Evolutionary conservation across 306 rosid species (phyloP).

Genomic region (Acacia acuminata): DNA sequence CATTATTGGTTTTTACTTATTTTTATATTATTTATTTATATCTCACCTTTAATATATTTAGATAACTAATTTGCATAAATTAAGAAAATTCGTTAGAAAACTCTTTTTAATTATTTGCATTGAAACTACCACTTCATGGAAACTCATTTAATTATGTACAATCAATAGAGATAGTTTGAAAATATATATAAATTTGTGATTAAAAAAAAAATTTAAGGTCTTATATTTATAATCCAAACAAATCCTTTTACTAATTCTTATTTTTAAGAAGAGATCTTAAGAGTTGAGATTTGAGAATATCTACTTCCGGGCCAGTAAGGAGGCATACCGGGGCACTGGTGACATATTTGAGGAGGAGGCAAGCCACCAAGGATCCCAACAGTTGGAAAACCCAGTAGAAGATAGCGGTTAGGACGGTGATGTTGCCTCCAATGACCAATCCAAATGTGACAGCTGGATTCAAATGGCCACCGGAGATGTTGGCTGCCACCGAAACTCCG

Average conservation of each 20-base stretch:
- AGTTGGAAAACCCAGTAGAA: constrained; percentile 82
- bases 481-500: constrained; percentile 83
- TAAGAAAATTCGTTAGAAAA: too few relatives aligned
- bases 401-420: constrained; percentile 55
- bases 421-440: constrained; percentile 80
- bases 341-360: constrained; percentile 72
- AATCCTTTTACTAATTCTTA: too few relatives aligned
- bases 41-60: too few relatives aligned
- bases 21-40: too few relatives aligned
- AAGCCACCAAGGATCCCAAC: constrained; percentile 81
- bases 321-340: constrained; percentile 30
- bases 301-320: background rate
- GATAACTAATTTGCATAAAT: too few relatives aligned
- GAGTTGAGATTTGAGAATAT: background rate
- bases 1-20: too few relatives aligned
- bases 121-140: too few relatives aligned
- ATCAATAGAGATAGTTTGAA: background rate
- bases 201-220: too few relatives aligned
- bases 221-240: too few relatives aligned
- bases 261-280: background rate
- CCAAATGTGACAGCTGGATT: constrained; percentile 91
- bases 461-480: constrained; percentile 85
- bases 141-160: too few relatives aligned
- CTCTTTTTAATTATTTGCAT: too few relatives aligned
- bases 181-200: too few relatives aligned